Conservation (phyloP, 1,284 basidiomycete genomes). For the Apiotrichum veenhuisii region DNA sequence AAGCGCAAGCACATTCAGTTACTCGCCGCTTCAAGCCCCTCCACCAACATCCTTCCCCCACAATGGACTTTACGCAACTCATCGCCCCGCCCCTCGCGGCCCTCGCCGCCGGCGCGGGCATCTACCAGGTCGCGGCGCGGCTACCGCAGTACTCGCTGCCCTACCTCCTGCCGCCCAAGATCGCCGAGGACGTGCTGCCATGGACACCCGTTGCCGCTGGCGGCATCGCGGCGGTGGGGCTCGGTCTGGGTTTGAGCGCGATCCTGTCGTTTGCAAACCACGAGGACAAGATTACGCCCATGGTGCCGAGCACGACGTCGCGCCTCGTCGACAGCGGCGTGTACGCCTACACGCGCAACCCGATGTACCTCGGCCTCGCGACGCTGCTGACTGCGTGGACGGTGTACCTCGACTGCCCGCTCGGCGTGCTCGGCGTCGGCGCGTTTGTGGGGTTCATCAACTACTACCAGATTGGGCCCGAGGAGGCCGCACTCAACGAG, state of each 20-base stretch:
- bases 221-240: constrained; percentile 1
- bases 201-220: constrained; percentile 2
- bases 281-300: constrained; percentile 5
- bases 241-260: background rate
- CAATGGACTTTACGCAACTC: background rate
- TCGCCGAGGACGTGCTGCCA: background rate
- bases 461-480: constrained; percentile 10
- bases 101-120: background rate
- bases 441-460: constrained; percentile 7
- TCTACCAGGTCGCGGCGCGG: background rate
- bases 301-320: background rate
- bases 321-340: constrained; percentile 1
- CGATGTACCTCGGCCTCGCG: constrained; percentile 6
- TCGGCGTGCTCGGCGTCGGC: constrained; percentile 2
- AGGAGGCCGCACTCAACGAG: constrained; percentile 1
- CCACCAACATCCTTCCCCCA: too few relatives aligned
- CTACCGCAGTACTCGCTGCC: constrained; percentile 2
- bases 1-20: too few relatives aligned
- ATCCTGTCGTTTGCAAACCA: background rate
- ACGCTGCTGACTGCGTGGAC: constrained; percentile 4
- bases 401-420: background rate
- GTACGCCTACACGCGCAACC: constrained; percentile 9
- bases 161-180: background rate
- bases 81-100: constrained; percentile 7
- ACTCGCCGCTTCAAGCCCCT: too few relatives aligned